Percentiles rank a stretch among this genome's conserved stretches.
Conservation (phyloP, 2,329 filamentous ascomycete genomes). For the Calycina herbarum region DNA sequence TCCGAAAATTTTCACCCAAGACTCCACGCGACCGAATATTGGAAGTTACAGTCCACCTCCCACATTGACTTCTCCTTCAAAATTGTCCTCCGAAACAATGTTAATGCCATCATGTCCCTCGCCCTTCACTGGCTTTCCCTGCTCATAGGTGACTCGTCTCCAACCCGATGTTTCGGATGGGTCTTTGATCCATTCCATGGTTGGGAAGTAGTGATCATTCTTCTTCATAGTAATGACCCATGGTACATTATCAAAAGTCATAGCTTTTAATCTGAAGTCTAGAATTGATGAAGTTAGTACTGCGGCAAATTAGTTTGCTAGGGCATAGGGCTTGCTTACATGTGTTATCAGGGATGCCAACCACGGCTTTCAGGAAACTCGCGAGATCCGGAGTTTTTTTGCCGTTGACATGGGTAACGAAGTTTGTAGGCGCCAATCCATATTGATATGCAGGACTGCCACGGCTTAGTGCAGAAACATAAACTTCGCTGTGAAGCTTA, state of each 20-base stretch:
- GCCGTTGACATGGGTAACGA: conserved; percentile 94
- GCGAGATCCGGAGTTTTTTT: conserved; percentile 79
- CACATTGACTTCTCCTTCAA: conserved; percentile 28
- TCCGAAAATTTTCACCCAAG: neutral
- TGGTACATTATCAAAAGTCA: conserved; percentile 96
- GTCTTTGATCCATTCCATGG: conserved; percentile 69
- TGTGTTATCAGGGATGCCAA: conserved; percentile 90
- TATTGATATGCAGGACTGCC: conserved; percentile 87
- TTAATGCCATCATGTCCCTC: conserved; percentile 46
- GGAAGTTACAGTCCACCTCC: conserved; percentile 14
- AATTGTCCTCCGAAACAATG: conserved; percentile 30
- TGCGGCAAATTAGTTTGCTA: conserved; percentile 12
- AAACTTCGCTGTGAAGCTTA: conserved; percentile 94
- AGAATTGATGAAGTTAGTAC: conserved; percentile 20
- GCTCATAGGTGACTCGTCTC: conserved; percentile 64
- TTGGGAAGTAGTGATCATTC: conserved; percentile 92
- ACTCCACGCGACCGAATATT: neutral
- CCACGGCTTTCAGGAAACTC: conserved; percentile 76
- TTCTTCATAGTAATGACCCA: conserved; percentile 99
- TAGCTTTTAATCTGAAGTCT: conserved; percentile 95
- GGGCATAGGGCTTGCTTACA: conserved; percentile 52
- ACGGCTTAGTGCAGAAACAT: conserved; percentile 83
- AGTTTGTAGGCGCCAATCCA: conserved; percentile 92
- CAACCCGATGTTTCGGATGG: conserved; percentile 58
- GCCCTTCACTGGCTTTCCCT: conserved; percentile 51